Base-by-base conservation (phyloP, 2,329 filamentous ascomycete genomes). In the Venturia carpophila region DNA sequence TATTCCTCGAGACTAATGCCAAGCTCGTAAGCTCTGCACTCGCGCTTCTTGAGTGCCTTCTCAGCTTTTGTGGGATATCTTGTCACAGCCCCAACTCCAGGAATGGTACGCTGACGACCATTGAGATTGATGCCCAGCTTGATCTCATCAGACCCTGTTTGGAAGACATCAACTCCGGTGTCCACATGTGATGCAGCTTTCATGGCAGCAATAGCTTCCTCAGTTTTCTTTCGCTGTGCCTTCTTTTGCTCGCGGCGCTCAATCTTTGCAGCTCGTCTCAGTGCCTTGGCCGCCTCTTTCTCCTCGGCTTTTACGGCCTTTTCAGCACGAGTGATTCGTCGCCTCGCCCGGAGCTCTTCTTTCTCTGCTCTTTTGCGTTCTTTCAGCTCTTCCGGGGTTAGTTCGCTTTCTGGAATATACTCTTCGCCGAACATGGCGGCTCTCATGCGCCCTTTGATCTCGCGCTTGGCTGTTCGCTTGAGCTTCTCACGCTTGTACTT, bases 11-110 rank as follows among this genome's bases (percentile, higher is more conserved):
- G 43, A 49, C 34, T 63, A 19, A 63, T 63, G 62, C 62, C 62
- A 19, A 43, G 39, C 24, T 63, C 41, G 30, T n/a, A 45, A 19
- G 63, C 63, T 61, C 47, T 47, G 47, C 56, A 66, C 17, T 65
- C 67, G 62, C 64, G 65, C 37, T 65, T 67, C 61, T 63, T 68
- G 1, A 41, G 52, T 15, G 11, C 39, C 62, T 65, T 47, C 27
- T 60, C 62, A 9, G 47, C 60, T 21, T 58, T 62, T 10, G 58
- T 63, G 11, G 64, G 64, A 34, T 61, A 64, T 52, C 37, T 62
- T 19, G 63, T 52, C 10, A 55, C 67, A 60, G 39, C 61, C 34
- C 60, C 65, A 9, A 68, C 56, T 41, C 49, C 65, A 34, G 66
- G 62, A 43, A 66, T 60, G 30, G 65, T 68, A 43, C 56, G 55